Conservation (phyloP, 345 rosid species). For the Lumnitzera racemosa region DNA sequence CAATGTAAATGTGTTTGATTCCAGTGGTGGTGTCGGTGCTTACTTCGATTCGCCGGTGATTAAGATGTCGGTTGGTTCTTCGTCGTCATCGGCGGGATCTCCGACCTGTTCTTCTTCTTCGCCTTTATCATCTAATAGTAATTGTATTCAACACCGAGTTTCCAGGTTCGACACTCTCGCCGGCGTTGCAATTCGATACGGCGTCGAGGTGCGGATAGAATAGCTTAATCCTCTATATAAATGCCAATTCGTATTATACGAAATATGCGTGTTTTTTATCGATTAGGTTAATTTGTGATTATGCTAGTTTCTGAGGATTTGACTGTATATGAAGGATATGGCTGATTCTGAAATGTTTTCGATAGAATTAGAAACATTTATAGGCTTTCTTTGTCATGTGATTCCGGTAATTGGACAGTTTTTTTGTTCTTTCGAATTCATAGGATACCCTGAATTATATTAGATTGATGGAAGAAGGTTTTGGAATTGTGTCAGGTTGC, state of each 20-base stretch:
- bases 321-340: too few species aligned
- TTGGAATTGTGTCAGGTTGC: constrained; percentile 45
- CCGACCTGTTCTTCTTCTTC: constrained; percentile 5
- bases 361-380: too few species aligned
- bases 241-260: too few species aligned
- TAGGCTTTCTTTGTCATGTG: too few species aligned
- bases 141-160: constrained; percentile 56
- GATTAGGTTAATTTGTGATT: too few species aligned
- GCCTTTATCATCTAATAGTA: constrained; percentile 18
- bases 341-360: too few species aligned
- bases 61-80: constrained; percentile 19
- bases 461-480: neutral
- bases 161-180: constrained; percentile 85
- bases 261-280: too few species aligned
- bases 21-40: constrained; percentile 22
- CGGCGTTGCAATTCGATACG: constrained; percentile 88
- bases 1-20: constrained; percentile 8
- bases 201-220: constrained; percentile 61
- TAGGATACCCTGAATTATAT: too few species aligned
- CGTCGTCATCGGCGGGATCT: constrained; percentile 20
- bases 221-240: too few species aligned
- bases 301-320: too few species aligned
- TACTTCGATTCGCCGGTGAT: constrained; percentile 10
- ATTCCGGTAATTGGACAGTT: too few species aligned
- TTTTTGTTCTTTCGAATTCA: too few species aligned